A percentile compares a stretch with the other conserved stretches of the same genome.
Conservation (phyloP, 2,329 filamentous ascomycete species). For the Fusarium sp. region DNA sequence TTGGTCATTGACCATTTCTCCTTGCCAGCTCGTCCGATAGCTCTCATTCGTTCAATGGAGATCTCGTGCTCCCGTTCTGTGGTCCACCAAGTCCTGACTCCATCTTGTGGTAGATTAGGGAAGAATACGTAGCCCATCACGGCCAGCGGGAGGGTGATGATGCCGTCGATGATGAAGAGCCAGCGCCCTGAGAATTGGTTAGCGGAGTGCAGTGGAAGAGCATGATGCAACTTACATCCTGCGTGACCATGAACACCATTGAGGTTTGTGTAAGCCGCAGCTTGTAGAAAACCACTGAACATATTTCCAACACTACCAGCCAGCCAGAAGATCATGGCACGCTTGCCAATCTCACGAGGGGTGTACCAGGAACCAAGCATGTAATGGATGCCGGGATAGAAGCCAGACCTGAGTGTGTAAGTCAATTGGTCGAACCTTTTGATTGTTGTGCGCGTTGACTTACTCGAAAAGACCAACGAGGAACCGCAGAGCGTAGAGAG, state of each 20-base stretch:
- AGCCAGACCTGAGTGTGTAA: constrained; percentile 50
- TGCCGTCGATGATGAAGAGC: constrained; percentile 55
- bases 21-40: constrained; percentile 35
- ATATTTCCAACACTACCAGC: constrained; percentile 31
- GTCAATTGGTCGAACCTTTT: too few relatives aligned
- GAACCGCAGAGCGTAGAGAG: constrained; percentile 36
- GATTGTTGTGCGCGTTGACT: too few relatives aligned
- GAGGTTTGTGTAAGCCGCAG: constrained; percentile 31
- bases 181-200: constrained; percentile 37
- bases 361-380: constrained; percentile 46
- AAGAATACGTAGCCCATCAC: constrained; percentile 48
- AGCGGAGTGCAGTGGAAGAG: rapidly evolving
- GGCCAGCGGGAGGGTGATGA: constrained; percentile 44
- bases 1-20: constrained; percentile 36
- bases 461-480: constrained; percentile 39
- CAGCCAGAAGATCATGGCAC: constrained; percentile 39
- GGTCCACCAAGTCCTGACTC: constrained; percentile 46
- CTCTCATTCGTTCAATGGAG: constrained; percentile 15
- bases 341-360: constrained; percentile 41
- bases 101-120: constrained; percentile 46
- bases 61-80: constrained; percentile 45
- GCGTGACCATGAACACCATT: constrained; percentile 30
- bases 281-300: constrained; percentile 40
- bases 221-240: constrained; percentile 7
- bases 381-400: constrained; percentile 58